Base-by-base conservation (phyloP, 257 asterid species). In the Agastache rugosa region DNA sequence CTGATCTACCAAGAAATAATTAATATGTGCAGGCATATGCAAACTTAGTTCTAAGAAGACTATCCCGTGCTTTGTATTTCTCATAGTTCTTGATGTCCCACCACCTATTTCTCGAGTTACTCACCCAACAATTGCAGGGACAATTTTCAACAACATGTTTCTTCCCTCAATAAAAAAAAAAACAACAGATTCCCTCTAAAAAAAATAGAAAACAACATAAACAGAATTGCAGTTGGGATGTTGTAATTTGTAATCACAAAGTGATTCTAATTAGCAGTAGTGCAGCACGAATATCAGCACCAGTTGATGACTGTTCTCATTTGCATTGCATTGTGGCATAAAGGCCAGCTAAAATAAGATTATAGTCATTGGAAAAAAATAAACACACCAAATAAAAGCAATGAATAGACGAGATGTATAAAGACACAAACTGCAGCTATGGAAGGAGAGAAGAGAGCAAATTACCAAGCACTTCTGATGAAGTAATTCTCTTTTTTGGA, bases 391-490 rank as follows among this genome's bases (percentile, higher is more conserved):
- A 42, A 20, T 3, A 58, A 39, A 64, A 64, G 39, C 65, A 22
- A 51, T 23, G 27, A 15, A 35, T 10, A 22, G 67, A 63, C 25
- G 14, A 74, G 65, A 67, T 27, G 45, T 25, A 56, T 37, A 69
- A 22, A 65, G 59, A 67, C 48, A 64, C 50, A 72, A 48, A 75
- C 55, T 58, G 71, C 66, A 75, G 74, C 67, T 16, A 67, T 54
- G 63, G 42, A 54, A 47, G 67, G 69, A 78, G 69, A 58, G 42
- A 41, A 41, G 67, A 41, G 67, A 64, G 69, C 6, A 34, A 22
- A 72, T 75, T 92, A 93, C 98, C 98, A 63, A 91, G 97, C 75
- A 93, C 98, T 84, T 87, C 87, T 0, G 87, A 56, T 17, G 98
- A 91, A 82, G 92, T 86, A 74, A 91, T 86, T 83, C 98, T 84